Evolutionary conservation across 2,329 filamentous ascomycete species (phyloP).

Genomic region (Oidium heveae): DNA sequence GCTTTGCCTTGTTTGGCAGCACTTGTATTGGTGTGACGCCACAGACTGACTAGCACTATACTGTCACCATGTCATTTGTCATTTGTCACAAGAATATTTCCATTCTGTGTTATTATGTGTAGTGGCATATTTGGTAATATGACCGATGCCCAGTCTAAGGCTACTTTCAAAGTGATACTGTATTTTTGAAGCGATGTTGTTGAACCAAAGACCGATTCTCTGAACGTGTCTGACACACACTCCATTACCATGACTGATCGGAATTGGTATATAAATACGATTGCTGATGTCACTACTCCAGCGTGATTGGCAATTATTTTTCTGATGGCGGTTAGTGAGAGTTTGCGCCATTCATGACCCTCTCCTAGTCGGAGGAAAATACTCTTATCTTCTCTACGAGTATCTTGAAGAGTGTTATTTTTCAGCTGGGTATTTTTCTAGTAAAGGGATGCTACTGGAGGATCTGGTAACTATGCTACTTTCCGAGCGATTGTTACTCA

Average conservation of each 20-base stretch:
- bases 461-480: too few species aligned
- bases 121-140: too few species aligned
- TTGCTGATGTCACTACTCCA: neutral
- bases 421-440: too few species aligned
- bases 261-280: neutral
- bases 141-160: neutral
- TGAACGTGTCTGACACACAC: neutral
- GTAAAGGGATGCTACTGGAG: too few species aligned
- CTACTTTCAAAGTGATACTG: neutral
- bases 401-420: neutral
- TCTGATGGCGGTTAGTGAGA: neutral
- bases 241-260: neutral
- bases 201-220: neutral
- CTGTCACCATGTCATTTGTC: neutral
- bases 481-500: too few species aligned
- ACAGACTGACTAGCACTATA: neutral
- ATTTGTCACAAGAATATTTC: neutral
- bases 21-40: neutral
- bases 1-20: neutral
- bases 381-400: neutral
- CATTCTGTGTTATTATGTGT: neutral
- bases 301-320: neutral
- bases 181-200: neutral
- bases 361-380: neutral
- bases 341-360: too few species aligned